Percentiles rank a stretch among this genome's conserved stretches.
phyloP scores from a whole-genome alignment of 768 basidiomycete species.

The Suillus plorans region DNA sequence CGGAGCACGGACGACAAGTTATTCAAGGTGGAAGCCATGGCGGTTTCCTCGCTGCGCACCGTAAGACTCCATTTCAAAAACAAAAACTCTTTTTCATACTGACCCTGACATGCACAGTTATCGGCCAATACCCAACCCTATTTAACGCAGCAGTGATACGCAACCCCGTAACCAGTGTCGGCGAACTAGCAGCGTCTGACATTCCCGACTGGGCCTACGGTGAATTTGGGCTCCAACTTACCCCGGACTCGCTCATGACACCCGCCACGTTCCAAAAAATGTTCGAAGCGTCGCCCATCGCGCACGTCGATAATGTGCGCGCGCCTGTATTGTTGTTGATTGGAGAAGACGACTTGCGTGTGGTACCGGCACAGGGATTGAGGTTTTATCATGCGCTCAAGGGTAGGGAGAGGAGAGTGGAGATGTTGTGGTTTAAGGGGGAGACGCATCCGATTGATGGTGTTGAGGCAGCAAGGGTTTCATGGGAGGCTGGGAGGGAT shows the following conservation, averaged over 20 bases:
- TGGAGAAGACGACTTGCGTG: conserved; percentile 61
- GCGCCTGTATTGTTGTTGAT: conserved; percentile 58
- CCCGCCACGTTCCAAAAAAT: conserved; percentile 45
- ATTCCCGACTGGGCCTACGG: conserved; percentile 67
- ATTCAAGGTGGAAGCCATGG: conserved; percentile 71
- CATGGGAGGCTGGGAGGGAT: conserved; percentile 50
- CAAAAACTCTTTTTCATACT: background rate
- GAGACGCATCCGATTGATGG: conserved; percentile 66
- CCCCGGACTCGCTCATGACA: conserved; percentile 38
- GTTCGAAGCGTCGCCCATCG: conserved; percentile 54
- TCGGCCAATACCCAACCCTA: conserved; percentile 58
- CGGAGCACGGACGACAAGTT: conserved; percentile 51
- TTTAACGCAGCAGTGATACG: conserved; percentile 64
- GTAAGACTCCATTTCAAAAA: conserved; percentile 35
- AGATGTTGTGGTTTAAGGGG: conserved; percentile 60
- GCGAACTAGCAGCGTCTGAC: conserved; percentile 56
- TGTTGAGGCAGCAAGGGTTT: conserved; percentile 56
- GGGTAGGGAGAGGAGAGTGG: conserved; percentile 42
- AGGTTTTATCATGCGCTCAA: conserved; percentile 69
- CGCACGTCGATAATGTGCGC: conserved; percentile 48
- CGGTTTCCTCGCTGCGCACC: conserved; percentile 60
- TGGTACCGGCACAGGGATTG: conserved; percentile 60
- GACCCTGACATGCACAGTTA: conserved; percentile 43
- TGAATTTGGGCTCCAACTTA: conserved; percentile 40
- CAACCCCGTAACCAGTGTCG: conserved; percentile 68